Percentiles rank a stretch among this genome's conserved stretches.
Conservation (phyloP, 2,329 filamentous ascomycete genomes). For the Arthrobotrys pseudoclavata region DNA sequence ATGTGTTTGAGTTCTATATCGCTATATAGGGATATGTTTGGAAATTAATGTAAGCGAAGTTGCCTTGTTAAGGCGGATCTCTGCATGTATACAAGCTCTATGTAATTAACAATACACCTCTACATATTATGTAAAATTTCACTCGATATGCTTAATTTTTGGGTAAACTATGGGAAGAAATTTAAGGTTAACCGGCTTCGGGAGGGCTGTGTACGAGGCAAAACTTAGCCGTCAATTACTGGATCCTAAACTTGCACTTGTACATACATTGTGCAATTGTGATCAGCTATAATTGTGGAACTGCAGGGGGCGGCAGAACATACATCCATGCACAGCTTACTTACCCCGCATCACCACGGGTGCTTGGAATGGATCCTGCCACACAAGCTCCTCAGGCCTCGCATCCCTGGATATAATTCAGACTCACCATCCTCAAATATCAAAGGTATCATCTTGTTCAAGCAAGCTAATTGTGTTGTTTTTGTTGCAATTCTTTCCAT, state of each 20-base stretch:
- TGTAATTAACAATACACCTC: no score
- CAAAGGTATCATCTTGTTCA: neutral
- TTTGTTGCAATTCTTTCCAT: conserved; percentile 23
- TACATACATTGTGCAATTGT: no score
- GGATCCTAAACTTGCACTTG: neutral
- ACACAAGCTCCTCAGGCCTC: neutral
- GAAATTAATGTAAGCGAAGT: no score
- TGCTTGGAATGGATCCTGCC: conserved; percentile 5
- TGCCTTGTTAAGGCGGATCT: no score
- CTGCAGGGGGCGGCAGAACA: neutral
- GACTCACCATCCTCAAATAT: neutral
- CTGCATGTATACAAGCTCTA: no score
- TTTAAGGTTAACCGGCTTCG: neutral
- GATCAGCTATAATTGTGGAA: neutral
- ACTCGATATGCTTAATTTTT: no score
- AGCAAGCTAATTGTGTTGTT: conserved; percentile 21
- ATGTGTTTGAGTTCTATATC: neutral
- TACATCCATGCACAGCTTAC: conserved; percentile 13
- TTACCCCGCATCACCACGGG: conserved; percentile 2
- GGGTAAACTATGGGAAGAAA: neutral
- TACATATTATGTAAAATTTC: no score
- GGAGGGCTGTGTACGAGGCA: neutral
- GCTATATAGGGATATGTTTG: neutral
- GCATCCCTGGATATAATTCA: neutral
- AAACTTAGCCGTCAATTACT: neutral